Conservation (phyloP, 148 eudicot species). For the Vaccinium darrowii region DNA sequence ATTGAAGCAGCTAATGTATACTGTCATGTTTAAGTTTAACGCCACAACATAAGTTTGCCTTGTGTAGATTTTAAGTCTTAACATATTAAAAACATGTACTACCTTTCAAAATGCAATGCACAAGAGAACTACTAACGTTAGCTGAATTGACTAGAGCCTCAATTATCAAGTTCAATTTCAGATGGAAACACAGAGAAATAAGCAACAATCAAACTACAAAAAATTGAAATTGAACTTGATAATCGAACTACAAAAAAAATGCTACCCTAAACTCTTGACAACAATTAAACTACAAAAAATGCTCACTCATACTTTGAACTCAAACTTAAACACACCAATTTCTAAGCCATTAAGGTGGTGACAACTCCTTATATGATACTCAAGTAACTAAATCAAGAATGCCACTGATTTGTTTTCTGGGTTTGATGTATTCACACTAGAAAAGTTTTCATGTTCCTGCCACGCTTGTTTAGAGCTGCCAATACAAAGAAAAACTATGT, state of each 20-base stretch:
- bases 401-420: no score
- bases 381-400: neutral
- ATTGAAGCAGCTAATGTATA: neutral
- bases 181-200: constrained; percentile 3
- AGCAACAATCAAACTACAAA: neutral
- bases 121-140: neutral
- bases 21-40: neutral
- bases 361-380: neutral
- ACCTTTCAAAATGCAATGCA: neutral
- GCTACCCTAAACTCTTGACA: neutral
- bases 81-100: neutral
- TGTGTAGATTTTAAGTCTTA: neutral
- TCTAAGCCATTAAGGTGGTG: neutral
- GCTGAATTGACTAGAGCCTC: neutral
- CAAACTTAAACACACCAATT: neutral
- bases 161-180: neutral
- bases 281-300: neutral
- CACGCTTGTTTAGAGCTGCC: no score
- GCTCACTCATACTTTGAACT: neutral
- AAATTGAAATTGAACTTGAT: neutral
- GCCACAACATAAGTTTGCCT: neutral
- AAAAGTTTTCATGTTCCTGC: no score
- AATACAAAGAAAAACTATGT: no score
- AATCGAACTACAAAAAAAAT: no score
- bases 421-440: no score